A percentile compares a stretch with the other conserved stretches of the same genome.
phyloP scores from a whole-genome alignment of 495 filamentous ascomycete genomes.

The Saxophila tyrrhenica region DNA sequence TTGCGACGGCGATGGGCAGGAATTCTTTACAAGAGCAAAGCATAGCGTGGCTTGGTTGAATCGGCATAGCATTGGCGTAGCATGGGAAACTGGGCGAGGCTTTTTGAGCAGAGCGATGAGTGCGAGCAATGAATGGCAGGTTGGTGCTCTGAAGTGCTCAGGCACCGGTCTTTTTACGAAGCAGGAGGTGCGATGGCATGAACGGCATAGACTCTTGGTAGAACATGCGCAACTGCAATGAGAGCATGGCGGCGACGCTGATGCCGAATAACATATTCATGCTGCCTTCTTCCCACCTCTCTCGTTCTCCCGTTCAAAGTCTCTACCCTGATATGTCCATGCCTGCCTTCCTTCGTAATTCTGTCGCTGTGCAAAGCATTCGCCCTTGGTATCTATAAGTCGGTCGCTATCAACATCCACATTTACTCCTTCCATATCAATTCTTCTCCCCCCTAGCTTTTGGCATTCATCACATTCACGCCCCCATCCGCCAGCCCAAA shows the following conservation, averaged over 20 bases:
- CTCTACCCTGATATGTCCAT: no score
- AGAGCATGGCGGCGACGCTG: not conserved
- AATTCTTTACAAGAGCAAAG: not conserved
- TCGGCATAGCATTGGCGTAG: constrained; percentile 1
- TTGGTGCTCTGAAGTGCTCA: constrained; percentile 4
- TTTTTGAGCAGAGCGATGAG: not conserved
- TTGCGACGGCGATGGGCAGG: no score
- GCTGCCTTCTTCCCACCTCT: not conserved
- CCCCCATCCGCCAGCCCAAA: constrained; percentile 79
- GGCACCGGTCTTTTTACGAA: not conserved
- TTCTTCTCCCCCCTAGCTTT: constrained; percentile 4
- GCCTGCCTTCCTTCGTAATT: no score
- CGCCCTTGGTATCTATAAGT: no score
- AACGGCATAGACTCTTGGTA: no score
- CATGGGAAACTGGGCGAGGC: not conserved
- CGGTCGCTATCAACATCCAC: no score
- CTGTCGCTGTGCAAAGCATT: no score
- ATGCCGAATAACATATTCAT: not conserved
- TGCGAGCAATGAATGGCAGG: not conserved
- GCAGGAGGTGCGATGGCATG: not conserved
- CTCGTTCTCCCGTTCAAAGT: not conserved
- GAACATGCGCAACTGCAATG: not conserved
- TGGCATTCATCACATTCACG: constrained; percentile 22
- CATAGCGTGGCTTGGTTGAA: not conserved
- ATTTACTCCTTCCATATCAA: no score